phyloP scores from a whole-genome alignment of 2,329 filamentous ascomycete genomes.

The Aspergillus unguis region DNA sequence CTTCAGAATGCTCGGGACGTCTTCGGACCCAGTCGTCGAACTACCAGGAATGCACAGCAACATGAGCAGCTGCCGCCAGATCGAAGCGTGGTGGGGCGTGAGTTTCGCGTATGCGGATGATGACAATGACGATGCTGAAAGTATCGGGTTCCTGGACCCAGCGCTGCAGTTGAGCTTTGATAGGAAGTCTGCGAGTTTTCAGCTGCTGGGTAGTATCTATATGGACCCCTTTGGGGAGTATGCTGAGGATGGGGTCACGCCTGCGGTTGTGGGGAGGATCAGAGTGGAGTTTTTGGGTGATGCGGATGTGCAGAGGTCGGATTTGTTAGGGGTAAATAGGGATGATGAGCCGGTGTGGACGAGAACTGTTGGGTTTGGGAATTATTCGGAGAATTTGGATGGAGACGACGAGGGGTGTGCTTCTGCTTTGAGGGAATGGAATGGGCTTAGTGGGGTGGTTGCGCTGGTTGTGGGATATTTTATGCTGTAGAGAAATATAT shows the following conservation, averaged over 20 bases:
- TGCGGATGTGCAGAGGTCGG: conserved; percentile 5
- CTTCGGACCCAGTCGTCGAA: neutral
- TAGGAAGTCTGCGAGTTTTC: neutral
- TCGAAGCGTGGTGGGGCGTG: conserved; percentile 3
- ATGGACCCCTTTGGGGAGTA: neutral
- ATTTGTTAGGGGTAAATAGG: neutral
- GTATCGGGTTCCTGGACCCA: neutral
- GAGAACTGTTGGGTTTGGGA: conserved; percentile 10
- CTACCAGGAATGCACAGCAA: neutral
- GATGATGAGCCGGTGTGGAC: neutral
- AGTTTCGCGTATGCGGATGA: neutral
- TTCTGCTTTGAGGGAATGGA: neutral
- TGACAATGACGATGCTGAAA: neutral
- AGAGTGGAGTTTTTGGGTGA: conserved; percentile 7
- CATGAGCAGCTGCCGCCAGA: conserved; percentile 2
- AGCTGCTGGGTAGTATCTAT: neutral
- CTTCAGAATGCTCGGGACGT: neutral
- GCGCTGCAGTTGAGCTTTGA: conserved; percentile 1
- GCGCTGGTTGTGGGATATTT: neutral
- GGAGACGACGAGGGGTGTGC: neutral
- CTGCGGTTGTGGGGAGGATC: neutral
- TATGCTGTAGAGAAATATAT: neutral
- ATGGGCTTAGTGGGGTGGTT: neutral
- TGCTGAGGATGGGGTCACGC: neutral
- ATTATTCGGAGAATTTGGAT: conserved; percentile 11